phyloP scores from a whole-genome alignment of 2,329 filamentous ascomycete genomes.

The Aspergillus fumigatiaffinis region DNA sequence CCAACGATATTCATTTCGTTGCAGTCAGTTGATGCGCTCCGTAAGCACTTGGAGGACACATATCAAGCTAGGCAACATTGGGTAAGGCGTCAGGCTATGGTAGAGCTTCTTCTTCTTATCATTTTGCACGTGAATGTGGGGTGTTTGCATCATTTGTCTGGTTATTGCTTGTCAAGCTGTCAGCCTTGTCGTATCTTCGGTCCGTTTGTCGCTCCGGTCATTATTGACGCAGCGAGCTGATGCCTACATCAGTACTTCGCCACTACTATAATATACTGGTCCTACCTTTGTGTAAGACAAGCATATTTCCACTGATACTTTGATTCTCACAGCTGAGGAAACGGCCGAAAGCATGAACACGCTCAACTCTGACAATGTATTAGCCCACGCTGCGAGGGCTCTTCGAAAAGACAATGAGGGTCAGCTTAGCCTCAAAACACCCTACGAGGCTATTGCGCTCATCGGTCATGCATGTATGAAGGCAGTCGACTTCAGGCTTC shows the following conservation, averaged over 20 bases:
- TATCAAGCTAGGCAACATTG: neutral
- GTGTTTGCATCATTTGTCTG: neutral
- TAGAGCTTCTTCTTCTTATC: neutral
- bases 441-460: slow-evolving; percentile 79
- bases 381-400: slow-evolving; percentile 30
- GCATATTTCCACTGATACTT: neutral
- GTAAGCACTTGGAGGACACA: neutral
- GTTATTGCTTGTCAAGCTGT: too few relatives aligned
- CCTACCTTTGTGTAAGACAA: neutral
- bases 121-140: slow-evolving; percentile 1
- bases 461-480: slow-evolving; percentile 80
- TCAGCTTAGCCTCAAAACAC: slow-evolving; percentile 33
- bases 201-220: neutral
- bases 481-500: slow-evolving; percentile 72
- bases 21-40: too few relatives aligned
- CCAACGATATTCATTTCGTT: neutral
- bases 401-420: slow-evolving; percentile 24
- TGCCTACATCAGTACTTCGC: neutral
- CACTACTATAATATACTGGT: neutral
- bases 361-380: slow-evolving; percentile 25
- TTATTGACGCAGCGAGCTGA: neutral
- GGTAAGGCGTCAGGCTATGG: neutral
- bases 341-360: slow-evolving; percentile 22
- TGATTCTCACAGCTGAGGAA: neutral
- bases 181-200: neutral